phyloP scores from a whole-genome alignment of 257 asterid species.

The Solanum corneliomulleri region DNA sequence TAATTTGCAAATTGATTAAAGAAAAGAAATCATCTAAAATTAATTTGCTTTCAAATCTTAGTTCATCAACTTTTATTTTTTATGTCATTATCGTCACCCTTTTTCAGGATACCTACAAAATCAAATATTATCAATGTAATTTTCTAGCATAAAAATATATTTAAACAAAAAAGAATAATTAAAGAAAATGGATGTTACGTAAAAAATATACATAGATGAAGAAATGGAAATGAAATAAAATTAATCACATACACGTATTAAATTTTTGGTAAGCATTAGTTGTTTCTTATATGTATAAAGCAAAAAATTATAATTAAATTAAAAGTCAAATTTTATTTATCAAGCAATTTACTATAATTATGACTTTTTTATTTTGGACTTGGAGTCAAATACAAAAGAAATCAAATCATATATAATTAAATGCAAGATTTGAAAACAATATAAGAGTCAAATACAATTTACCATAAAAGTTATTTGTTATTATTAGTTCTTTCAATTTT shows the following conservation, averaged over 20 bases:
- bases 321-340: background rate
- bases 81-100: background rate
- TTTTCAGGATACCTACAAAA: background rate
- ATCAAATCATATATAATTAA: background rate
- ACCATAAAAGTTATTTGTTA: background rate
- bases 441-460: background rate
- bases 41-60: background rate
- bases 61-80: background rate
- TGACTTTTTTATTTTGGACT: background rate
- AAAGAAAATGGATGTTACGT: too few relatives aligned
- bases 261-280: too few relatives aligned
- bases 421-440: background rate
- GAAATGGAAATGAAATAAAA: too few relatives aligned
- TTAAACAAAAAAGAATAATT: too few relatives aligned
- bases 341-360: background rate
- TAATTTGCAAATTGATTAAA: background rate
- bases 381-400: background rate
- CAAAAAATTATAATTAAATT: background rate
- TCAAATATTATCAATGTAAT: too few relatives aligned
- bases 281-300: background rate
- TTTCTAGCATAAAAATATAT: too few relatives aligned
- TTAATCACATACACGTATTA: too few relatives aligned
- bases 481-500: background rate
- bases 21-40: background rate
- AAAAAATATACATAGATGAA: too few relatives aligned